Conservation (phyloP, 2,329 filamentous ascomycete genomes). For the Diaporthe sp. region DNA sequence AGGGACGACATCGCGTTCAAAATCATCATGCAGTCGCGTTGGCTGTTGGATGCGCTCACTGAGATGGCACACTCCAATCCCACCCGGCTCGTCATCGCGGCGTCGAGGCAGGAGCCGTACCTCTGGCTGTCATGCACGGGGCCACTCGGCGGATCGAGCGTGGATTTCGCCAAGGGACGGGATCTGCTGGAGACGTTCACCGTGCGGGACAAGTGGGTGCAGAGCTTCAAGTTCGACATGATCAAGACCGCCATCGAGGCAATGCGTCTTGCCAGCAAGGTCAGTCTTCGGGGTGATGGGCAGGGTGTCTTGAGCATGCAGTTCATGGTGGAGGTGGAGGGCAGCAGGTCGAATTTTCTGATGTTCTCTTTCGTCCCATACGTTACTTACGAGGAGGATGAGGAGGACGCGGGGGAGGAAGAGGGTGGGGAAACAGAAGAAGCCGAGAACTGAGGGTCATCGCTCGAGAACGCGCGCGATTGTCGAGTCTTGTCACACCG, state of each 20-base stretch:
- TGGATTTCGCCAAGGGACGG: constrained; percentile 73
- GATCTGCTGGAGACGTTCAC: constrained; percentile 81
- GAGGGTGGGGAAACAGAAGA: constrained; percentile 47
- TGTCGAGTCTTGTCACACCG: constrained; percentile 10
- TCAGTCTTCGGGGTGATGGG: constrained; percentile 87
- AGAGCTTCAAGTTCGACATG: constrained; percentile 88
- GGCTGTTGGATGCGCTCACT: constrained; percentile 76
- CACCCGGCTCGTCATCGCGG: constrained; percentile 74
- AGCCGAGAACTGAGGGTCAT: constrained; percentile 38
- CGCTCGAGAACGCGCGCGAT: constrained; percentile 9
- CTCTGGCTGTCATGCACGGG: constrained; percentile 78
- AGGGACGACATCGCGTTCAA: constrained; percentile 85
- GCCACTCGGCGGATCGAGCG: constrained; percentile 69
- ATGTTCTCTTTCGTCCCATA: constrained; percentile 87
- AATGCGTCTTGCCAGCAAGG: constrained; percentile 94
- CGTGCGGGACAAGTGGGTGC: constrained; percentile 68
- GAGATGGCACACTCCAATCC: constrained; percentile 80
- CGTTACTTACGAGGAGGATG: constrained; percentile 69
- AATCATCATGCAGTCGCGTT: constrained; percentile 88
- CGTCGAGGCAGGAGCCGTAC: constrained; percentile 72
- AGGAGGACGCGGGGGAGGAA: constrained; percentile 51
- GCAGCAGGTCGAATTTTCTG: constrained; percentile 76
- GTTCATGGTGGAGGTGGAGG: constrained; percentile 93
- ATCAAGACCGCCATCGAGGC: constrained; percentile 87
- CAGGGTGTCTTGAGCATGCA: constrained; percentile 94